Base-by-base conservation (phyloP, 768 basidiomycete genomes). In the Tylopilus intermedius region DNA sequence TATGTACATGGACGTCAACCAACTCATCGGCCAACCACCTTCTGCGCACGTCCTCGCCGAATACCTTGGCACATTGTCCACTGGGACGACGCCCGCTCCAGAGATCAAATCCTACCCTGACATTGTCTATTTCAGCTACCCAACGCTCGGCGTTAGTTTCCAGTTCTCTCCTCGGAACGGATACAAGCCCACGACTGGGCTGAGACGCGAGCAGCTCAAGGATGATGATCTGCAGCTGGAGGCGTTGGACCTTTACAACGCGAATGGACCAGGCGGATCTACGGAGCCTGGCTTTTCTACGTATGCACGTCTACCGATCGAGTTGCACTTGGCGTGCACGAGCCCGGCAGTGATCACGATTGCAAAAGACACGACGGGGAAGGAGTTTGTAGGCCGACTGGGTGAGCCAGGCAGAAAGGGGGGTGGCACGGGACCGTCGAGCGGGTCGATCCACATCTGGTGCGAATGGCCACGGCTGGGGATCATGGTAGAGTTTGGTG, bases 391-490 rank as follows among this genome's bases (percentile, higher is more conserved):
- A 8, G 61, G 69, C 26, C 66, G 68, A 42, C 66, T 96, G 42
- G 93, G 93, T 9, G 94, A 97, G 69, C 94, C 94, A 7, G 81
- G 81, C 62, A 77, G 90, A 55, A 98, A 96, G 67, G 94, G 94
- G 7, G 93, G 94, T 21, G 94, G 94, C 1, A 74, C 82, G 8
- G 90, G 90, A 1, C 90, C 90, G 11, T 86, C 85, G 21, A 81
- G 83, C 2, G 88, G 89, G 37, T 90, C 87, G 30, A 88, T 95
- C 59, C 86, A 85, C 27, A 91, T 95, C 58, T 96, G 92, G 90
- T 88, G 92, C 58, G 92, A 96, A 69, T 96, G 93, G 94, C 76
- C 82, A 26, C 78, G 73, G 59, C 79, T 85, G 55, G 90, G 90
- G 2, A 65, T 93, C 33, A 90, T 93, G 88, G 79, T 90, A 11